These are phyloP conservation scores for Melaleuca alternifolia DNA, from an alignment of 345 rosid genomes.

Conservation along the genomic window DNA sequence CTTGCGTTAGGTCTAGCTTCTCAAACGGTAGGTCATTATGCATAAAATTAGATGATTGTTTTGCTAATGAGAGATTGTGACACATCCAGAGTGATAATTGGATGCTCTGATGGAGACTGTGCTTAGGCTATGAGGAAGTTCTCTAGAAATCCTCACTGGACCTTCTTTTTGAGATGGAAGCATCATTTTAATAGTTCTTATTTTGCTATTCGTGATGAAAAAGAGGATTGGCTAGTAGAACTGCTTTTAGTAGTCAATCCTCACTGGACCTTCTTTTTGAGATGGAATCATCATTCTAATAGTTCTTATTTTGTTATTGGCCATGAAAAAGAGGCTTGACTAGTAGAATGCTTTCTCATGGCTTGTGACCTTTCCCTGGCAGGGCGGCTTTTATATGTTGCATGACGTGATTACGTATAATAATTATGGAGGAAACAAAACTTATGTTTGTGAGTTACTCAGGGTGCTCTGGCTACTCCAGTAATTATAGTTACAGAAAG, in stretches of 20 bases:
- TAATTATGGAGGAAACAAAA: neutral
- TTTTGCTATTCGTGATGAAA: neutral
- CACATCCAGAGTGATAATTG: neutral
- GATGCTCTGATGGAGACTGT: neutral
- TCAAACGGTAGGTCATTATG: constrained; percentile 52
- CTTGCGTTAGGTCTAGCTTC: constrained; percentile 80
- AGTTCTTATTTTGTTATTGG: neutral
- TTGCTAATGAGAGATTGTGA: neutral
- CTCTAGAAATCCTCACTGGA: neutral
- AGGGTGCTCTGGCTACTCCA: neutral
- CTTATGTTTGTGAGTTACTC: neutral
- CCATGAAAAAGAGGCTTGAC: neutral
- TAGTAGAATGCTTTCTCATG: neutral
- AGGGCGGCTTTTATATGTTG: neutral
- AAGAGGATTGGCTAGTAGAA: neutral
- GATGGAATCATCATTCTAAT: neutral
- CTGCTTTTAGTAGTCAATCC: neutral
- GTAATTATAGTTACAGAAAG: neutral
- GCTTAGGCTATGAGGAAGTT: neutral
- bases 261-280: neutral
- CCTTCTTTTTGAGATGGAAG: neutral
- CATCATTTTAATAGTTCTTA: neutral
- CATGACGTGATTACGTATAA: neutral
- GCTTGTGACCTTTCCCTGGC: neutral
- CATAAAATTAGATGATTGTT: neutral